Percentiles rank a stretch among this genome's conserved stretches.
Evolutionary conservation across 139 green algal genomes (phyloP).

Genomic region (Asterochloris sp.): DNA sequence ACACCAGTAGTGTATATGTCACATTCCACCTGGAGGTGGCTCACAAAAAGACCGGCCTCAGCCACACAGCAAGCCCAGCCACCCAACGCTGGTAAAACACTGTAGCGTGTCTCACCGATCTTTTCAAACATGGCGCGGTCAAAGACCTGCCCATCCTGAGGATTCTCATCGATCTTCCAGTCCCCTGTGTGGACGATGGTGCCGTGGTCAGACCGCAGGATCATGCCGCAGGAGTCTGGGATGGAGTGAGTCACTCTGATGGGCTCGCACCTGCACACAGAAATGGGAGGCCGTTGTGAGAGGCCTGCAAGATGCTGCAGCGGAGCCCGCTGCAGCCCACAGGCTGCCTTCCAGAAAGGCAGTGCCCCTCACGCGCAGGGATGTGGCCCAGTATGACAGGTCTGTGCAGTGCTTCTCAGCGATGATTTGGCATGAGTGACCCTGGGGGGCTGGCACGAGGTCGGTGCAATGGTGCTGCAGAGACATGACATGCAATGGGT

Average conservation of each 20-base stretch:
- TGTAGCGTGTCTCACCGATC: constrained; percentile 43
- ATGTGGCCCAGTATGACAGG: too few species aligned
- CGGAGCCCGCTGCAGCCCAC: too few species aligned
- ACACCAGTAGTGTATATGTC: too few species aligned
- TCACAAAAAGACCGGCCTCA: too few species aligned
- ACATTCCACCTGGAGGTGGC: too few species aligned
- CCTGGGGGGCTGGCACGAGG: too few species aligned
- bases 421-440: too few species aligned
- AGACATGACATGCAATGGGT: too few species aligned
- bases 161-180: constrained; percentile 99
- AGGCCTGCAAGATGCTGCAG: not conserved
- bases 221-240: constrained; percentile 93
- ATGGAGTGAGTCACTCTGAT: constrained; percentile 97
- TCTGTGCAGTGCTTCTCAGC: too few species aligned
- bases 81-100: too few species aligned
- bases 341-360: not conserved
- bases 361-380: not conserved
- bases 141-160: constrained; percentile 88
- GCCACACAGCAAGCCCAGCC: too few species aligned
- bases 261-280: constrained; percentile 58
- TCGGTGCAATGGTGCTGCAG: too few species aligned
- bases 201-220: constrained; percentile 84
- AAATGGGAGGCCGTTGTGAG: not conserved
- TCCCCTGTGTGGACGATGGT: constrained; percentile 96
- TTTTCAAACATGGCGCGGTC: constrained; percentile 85